A percentile compares a stretch with the other conserved stretches of the same genome.
phyloP scores from a whole-genome alignment of 495 filamentous ascomycete genomes.

The Tuber brumale region DNA sequence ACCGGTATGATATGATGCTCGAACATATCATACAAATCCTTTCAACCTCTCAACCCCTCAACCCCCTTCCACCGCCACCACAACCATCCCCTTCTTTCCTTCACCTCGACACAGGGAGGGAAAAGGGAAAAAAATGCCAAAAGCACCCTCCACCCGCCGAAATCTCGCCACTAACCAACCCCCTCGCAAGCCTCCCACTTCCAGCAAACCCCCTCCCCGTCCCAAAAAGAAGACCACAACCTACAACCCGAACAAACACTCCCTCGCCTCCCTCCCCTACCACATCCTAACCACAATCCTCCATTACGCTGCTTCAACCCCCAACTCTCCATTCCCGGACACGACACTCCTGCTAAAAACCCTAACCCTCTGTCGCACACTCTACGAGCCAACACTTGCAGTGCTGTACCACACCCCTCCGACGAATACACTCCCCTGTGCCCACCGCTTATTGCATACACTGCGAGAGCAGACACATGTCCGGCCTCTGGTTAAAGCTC shows the following conservation, averaged over 20 bases:
- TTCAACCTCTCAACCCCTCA: neutral
- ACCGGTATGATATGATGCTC: too few relatives aligned
- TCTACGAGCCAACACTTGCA: conserved; percentile 30
- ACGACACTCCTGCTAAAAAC: conserved; percentile 26
- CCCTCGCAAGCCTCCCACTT: neutral
- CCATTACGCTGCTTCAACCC: conserved; percentile 17
- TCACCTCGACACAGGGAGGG: neutral
- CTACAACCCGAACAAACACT: conserved; percentile 22
- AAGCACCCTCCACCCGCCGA: neutral
- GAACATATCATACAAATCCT: neutral
- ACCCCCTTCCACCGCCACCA: neutral
- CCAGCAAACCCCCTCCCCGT: neutral
- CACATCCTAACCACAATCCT: conserved; percentile 32
- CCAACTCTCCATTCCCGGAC: conserved; percentile 10
- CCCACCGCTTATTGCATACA: conserved; percentile 14
- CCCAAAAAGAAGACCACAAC: neutral
- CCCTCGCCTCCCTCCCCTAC: conserved; percentile 32
- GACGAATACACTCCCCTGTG: conserved; percentile 11
- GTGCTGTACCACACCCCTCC: conserved; percentile 26
- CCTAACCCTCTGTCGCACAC: conserved; percentile 29
- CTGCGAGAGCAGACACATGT: conserved; percentile 17
- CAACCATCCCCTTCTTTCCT: neutral
- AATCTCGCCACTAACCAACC: neutral
- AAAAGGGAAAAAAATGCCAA: neutral
- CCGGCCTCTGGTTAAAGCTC: conserved; percentile 23